Evolutionary conservation across 345 rosid genomes (phyloP).

Genomic region (Aegle marmelos): DNA sequence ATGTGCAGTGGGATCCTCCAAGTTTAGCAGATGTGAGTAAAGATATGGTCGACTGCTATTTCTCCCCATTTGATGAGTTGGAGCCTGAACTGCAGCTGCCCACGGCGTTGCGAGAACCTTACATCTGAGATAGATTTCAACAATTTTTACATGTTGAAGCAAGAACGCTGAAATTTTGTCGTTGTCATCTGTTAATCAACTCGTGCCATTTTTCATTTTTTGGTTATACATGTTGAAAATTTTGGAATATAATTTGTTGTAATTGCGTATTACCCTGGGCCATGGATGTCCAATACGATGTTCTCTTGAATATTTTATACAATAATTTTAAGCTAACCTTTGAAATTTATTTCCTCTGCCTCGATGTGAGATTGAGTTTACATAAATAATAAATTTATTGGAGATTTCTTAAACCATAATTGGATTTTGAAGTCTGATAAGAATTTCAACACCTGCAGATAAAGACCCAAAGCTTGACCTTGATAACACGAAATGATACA

Average conservation of each 20-base stretch:
- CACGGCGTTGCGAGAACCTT: constrained; percentile 47
- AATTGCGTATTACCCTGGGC: neutral
- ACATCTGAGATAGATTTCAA: constrained; percentile 16
- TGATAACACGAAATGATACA: neutral
- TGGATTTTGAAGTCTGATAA: neutral
- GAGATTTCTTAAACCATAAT: too few relatives aligned
- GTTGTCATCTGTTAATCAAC: neutral
- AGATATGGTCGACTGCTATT: constrained; percentile 60
- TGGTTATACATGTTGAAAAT: neutral
- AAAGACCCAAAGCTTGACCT: neutral
- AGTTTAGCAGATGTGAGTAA: constrained; percentile 44
- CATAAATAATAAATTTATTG: too few relatives aligned
- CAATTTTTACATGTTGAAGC: neutral
- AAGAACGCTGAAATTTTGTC: constrained; percentile 6
- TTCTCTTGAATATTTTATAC: neutral
- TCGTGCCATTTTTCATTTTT: neutral
- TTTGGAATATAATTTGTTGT: neutral
- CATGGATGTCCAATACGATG: neutral
- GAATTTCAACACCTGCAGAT: neutral
- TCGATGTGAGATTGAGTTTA: neutral
- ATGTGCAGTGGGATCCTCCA: constrained; percentile 67
- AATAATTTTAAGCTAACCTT: too few relatives aligned
- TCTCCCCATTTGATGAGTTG: constrained; percentile 35
- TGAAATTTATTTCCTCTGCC: neutral
- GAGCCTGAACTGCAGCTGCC: constrained; percentile 56